A percentile compares a stretch with the other conserved stretches of the same genome.
Evolutionary conservation across 2,329 filamentous ascomycete species (phyloP).

Genomic region (Tolypocladium endophyticum): DNA sequence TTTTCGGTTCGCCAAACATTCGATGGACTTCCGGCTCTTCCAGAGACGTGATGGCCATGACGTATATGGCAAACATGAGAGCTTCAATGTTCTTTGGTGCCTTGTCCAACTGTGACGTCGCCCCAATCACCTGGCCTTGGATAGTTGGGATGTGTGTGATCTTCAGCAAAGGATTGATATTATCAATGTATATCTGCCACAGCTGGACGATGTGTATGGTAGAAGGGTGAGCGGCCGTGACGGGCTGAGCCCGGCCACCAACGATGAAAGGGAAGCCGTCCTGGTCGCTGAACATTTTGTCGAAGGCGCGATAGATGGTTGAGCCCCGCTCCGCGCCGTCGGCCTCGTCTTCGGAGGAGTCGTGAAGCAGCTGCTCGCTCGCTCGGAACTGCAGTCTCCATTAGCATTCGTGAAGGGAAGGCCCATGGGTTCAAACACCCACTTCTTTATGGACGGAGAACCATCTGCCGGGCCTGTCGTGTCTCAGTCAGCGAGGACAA

Average conservation of each 20-base stretch:
- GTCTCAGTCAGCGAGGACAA: neutral
- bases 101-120: constrained; percentile 42
- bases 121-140: constrained; percentile 54
- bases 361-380: constrained; percentile 35
- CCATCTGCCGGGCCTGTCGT: constrained; percentile 20
- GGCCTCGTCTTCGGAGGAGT: constrained; percentile 46
- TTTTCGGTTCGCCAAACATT: constrained; percentile 43
- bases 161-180: constrained; percentile 59
- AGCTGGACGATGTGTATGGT: constrained; percentile 51
- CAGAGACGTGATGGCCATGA: constrained; percentile 47
- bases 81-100: constrained; percentile 50
- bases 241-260: constrained; percentile 29
- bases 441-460: constrained; percentile 44
- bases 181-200: constrained; percentile 61
- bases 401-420: neutral
- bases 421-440: constrained; percentile 4
- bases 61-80: constrained; percentile 57
- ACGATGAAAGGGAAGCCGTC: constrained; percentile 49
- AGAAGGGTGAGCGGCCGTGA: constrained; percentile 40
- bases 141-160: constrained; percentile 57
- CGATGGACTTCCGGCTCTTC: constrained; percentile 43
- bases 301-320: constrained; percentile 47
- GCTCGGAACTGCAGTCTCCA: constrained; percentile 33
- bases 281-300: constrained; percentile 45
- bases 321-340: constrained; percentile 36